These are phyloP conservation scores for Nidularia sp. DNA, from an alignment of 768 basidiomycete genomes.

Conservation along the genomic window DNA sequence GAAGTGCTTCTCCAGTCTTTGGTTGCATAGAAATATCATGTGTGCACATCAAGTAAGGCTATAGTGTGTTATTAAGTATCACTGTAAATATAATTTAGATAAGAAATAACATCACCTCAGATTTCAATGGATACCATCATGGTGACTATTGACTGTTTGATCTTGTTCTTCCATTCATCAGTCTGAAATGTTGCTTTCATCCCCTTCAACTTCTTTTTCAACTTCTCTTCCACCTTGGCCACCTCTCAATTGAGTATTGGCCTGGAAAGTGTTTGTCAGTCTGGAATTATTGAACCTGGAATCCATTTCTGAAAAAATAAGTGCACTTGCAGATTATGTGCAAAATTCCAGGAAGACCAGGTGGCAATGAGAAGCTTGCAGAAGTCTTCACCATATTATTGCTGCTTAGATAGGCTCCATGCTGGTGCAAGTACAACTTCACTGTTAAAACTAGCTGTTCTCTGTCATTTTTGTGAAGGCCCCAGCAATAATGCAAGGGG, in stretches of 20 bases:
- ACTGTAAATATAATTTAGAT: background rate
- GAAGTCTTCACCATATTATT: too few relatives aligned
- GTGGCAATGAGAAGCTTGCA: too few relatives aligned
- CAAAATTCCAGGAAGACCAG: conserved; percentile 14
- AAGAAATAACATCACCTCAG: conserved; percentile 10
- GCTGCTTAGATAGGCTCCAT: too few relatives aligned
- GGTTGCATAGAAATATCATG: conserved; percentile 12
- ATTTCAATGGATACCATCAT: conserved; percentile 18
- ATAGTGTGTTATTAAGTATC: background rate
- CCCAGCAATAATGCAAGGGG: too few relatives aligned
- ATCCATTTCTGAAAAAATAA: conserved; percentile 17
- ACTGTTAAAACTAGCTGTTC: too few relatives aligned
- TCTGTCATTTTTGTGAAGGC: too few relatives aligned
- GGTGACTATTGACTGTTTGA: conserved; percentile 14
- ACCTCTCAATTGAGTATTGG: conserved; percentile 7
- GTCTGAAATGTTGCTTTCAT: conserved; percentile 14
- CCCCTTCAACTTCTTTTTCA: conserved; percentile 5
- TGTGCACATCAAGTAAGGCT: conserved; percentile 13
- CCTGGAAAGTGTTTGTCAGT: conserved; percentile 10
- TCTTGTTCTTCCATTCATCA: conserved; percentile 25
- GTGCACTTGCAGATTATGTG: conserved; percentile 10
- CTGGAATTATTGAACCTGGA: conserved; percentile 11
- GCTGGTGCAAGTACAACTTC: too few relatives aligned
- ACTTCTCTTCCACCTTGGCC: conserved; percentile 6
- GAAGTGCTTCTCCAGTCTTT: conserved; percentile 19